phyloP scores from a whole-genome alignment of 805 yeast species.

The Lipomyces yamanashiensis region DNA sequence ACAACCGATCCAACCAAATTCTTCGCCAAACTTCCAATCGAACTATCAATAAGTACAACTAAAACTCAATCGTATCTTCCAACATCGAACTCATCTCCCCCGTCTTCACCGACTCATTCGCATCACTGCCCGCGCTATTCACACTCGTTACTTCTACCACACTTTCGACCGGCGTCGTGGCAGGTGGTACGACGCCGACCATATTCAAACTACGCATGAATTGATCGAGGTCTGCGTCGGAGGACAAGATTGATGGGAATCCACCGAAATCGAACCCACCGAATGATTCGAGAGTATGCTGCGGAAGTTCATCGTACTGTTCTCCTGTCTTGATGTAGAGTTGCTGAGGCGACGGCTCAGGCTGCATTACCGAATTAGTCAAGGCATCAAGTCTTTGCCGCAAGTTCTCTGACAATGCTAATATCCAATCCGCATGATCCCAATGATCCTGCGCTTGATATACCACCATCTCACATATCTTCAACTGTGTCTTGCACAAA shows the following conservation, averaged over 20 bases:
- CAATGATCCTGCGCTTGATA: conserved; percentile 33
- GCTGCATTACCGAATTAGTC: background rate
- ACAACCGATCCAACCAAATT: too few relatives aligned
- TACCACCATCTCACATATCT: conserved; percentile 29
- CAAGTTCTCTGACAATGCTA: conserved; percentile 28
- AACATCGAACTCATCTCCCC: background rate
- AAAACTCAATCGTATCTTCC: background rate
- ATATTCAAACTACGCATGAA: conserved; percentile 11
- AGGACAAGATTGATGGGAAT: conserved; percentile 8
- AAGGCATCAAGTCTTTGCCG: conserved; percentile 16
- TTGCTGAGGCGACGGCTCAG: background rate
- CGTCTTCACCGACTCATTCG: background rate
- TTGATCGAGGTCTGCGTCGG: conserved; percentile 14
- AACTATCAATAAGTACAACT: background rate
- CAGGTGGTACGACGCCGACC: background rate
- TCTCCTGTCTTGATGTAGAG: background rate
- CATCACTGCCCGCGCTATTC: background rate
- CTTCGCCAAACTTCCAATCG: too few relatives aligned
- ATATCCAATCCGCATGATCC: conserved; percentile 36
- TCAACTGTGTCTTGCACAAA: conserved; percentile 20
- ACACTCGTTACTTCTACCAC: background rate
- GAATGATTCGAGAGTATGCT: background rate
- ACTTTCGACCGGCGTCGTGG: background rate
- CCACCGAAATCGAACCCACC: background rate
- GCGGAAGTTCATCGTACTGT: background rate